Evolutionary conservation across 306 rosid species (phyloP).

Genomic region (Abrus pulchellus): DNA sequence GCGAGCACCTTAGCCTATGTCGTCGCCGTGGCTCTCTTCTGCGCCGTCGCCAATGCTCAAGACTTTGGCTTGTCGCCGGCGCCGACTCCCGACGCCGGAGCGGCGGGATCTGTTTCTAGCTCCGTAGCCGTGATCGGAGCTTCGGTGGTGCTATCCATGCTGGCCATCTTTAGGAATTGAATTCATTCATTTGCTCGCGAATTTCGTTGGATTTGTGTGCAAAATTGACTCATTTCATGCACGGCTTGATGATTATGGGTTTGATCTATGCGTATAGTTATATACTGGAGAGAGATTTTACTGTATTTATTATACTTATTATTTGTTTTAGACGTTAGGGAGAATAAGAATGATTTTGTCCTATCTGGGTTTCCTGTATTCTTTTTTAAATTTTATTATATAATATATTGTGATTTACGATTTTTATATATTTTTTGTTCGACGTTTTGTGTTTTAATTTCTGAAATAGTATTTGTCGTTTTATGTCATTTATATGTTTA

Average conservation of each 20-base stretch:
- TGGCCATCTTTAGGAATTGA: conserved; percentile 47
- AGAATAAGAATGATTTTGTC: conserved; percentile 31
- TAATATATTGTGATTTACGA: background rate
- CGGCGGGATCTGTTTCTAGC: conserved; percentile 37
- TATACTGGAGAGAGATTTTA: conserved; percentile 24
- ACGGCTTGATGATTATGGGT: background rate
- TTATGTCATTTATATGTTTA: background rate
- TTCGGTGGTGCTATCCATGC: conserved; percentile 48
- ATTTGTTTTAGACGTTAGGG: conserved; percentile 40
- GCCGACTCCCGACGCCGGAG: conserved; percentile 46
- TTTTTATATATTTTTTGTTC: background rate
- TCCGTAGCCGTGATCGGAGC: conserved; percentile 54
- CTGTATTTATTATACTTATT: background rate
- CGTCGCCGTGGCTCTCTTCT: conserved; percentile 40
- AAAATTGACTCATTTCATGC: background rate
- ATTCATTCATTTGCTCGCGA: background rate
- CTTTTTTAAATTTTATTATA: background rate
- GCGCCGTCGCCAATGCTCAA: conserved; percentile 49
- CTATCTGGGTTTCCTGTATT: background rate
- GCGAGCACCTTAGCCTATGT: background rate
- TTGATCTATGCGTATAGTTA: background rate
- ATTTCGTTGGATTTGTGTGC: background rate
- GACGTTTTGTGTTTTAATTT: no score
- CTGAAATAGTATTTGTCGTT: background rate
- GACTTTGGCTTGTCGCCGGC: conserved; percentile 47